These are phyloP conservation scores for Fragilaria radians DNA, from an alignment of 108 stramenopile genomes.

Conservation along the genomic window DNA sequence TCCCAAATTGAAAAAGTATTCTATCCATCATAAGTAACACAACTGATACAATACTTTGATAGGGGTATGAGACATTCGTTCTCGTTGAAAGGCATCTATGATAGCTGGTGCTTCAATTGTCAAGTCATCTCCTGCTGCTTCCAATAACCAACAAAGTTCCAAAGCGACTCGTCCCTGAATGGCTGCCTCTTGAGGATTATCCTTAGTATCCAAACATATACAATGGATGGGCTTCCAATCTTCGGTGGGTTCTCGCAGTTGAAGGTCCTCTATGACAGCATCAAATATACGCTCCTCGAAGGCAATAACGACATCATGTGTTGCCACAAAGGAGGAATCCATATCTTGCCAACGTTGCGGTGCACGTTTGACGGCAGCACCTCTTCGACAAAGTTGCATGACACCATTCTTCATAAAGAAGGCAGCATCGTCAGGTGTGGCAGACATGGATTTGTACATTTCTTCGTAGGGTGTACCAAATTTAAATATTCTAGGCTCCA, in stretches of 20 bases:
- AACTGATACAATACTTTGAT: conserved; percentile 87
- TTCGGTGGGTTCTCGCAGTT: conserved; percentile 83
- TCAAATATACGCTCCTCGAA: conserved; percentile 92
- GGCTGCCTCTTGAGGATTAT: conserved; percentile 88
- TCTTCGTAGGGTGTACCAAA: conserved; percentile 86
- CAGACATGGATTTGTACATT: conserved; percentile 75
- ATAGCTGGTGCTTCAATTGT: conserved; percentile 67
- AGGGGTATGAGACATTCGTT: conserved; percentile 74
- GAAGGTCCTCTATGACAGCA: conserved; percentile 88
- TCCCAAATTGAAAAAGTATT: neutral
- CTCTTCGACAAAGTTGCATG: conserved; percentile 78
- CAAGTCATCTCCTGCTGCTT: conserved; percentile 55
- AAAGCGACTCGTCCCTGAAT: conserved; percentile 72
- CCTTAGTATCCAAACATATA: conserved; percentile 90
- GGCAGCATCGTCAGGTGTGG: conserved; percentile 76
- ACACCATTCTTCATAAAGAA: conserved; percentile 82
- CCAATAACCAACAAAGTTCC: conserved; percentile 81
- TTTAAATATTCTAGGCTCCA: conserved; percentile 84
- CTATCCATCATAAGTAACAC: conserved; percentile 59
- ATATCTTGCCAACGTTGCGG: conserved; percentile 90
- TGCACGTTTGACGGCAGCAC: conserved; percentile 79
- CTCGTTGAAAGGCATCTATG: conserved; percentile 75
- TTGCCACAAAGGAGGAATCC: conserved; percentile 37
- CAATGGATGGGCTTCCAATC: conserved; percentile 85
- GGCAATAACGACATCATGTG: conserved; percentile 84